Base-by-base conservation (phyloP, 148 eudicot species). In the Drosera capensis region DNA sequence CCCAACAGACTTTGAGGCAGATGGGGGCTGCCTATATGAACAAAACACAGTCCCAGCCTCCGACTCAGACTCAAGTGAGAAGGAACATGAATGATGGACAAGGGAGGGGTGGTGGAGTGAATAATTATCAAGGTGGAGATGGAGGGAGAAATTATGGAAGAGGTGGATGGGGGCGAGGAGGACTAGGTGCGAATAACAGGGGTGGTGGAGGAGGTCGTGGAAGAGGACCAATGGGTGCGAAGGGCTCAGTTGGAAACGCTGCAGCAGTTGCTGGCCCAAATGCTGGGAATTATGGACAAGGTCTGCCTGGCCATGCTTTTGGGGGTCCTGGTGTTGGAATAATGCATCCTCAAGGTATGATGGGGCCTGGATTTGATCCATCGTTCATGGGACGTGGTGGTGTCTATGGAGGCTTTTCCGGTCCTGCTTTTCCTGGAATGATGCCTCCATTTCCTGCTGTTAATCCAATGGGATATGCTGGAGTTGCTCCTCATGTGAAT, bases 401-500 rank as follows among this genome's bases (percentile, higher is more conserved):
- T 40, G 94, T 74, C 16, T 86, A 71, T 54, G 88, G 96, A 37
- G 79, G 88, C 46, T 86, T 76, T 59, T 42, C 77, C 0, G 88
- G 82, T 44, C 79, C 88, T 51, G 64, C 65, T 35, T 86, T 73
- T 45, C 88, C 82, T 8, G 80, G 88, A 34, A 78, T 86, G 93
- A 48, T 86, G 59, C 85, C 96, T 64, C 70, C 79, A 29, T 86
- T 75, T 75, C 87, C 61, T 13, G 66, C 55, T 61, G 93, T 78
- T 46, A 78, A 78, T 60, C 55, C 78, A 5, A 76, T 86, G 87
- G 96, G 96, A 40, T 56, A 81, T 49, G 57, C 84, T 52, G 96
- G 85, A 45, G 94, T 86, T 58, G 88, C 96, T 51, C 96, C 94
- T 58, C 96, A 86, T 64, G 85, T 86, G 23, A 86, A 86, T 61